Conservation (phyloP, 2,329 filamentous ascomycete genomes). For the Hymenoscyphus albidus region DNA sequence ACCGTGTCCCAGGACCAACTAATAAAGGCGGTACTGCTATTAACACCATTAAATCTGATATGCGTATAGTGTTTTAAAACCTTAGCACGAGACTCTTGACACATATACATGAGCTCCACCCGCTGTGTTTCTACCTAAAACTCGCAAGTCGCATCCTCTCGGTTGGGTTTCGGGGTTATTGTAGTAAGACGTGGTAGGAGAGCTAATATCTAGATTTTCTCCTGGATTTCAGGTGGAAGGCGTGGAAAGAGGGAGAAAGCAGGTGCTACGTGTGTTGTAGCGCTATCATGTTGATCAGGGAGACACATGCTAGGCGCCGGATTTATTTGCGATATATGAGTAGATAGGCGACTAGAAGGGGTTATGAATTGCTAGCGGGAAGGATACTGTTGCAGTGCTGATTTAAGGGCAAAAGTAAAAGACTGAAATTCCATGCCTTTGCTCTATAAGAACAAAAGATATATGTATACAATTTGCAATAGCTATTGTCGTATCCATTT, state of each 20-base stretch:
- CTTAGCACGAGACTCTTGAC: slow-evolving; percentile 3
- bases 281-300: background rate
- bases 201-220: slow-evolving; percentile 9
- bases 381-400: no score
- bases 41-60: background rate
- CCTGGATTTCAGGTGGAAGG: slow-evolving; percentile 13
- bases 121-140: slow-evolving; percentile 10
- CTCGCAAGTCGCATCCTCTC: slow-evolving; percentile 7
- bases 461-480: no score
- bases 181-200: slow-evolving; percentile 10
- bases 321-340: background rate
- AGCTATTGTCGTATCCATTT: no score
- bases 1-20: background rate
- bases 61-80: background rate
- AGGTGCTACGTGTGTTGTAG: slow-evolving; percentile 2
- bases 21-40: background rate
- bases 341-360: background rate
- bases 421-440: no score
- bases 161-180: slow-evolving; percentile 11
- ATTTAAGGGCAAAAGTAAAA: no score
- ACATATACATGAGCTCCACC: slow-evolving; percentile 9
- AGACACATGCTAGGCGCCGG: background rate
- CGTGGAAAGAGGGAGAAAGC: slow-evolving; percentile 6
- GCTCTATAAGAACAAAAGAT: no score
- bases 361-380: background rate